Base-by-base conservation (phyloP, 2,329 filamentous ascomycete species). In the Hansfordia pulvinata region DNA sequence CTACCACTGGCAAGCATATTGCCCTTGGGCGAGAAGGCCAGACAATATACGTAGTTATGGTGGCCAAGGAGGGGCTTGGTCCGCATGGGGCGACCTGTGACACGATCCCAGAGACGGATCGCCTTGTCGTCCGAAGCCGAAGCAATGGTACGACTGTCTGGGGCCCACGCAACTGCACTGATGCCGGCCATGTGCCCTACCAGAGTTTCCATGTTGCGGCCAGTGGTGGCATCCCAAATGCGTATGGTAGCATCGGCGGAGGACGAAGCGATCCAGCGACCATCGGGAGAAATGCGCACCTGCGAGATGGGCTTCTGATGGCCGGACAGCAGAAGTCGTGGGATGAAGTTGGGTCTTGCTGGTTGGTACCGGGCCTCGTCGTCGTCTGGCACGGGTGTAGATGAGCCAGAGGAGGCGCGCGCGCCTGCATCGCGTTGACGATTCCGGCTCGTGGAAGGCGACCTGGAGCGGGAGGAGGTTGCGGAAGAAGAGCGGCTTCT, bases 11-110 rank as follows among this genome's bases (percentile, higher is more conserved):
- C 90, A 18, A 98, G 69, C 47, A 96, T 93, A 46, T 98, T 98
- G 14, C 90, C 90, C 51, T 94, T 96, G 2, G 90, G 90, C n/a
- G 83, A 88, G 52, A 96, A 96, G 5, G 86, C 85, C 18, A 98
- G 62, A 26, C 79, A 84, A 54, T 93, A 93, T 17, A 98, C 77
- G 52, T 96, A 96, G 53, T 92, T 96, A 52, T 94, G 85, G 44
- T 98, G 90, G 3, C 90, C 88, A 14, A 80, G 64, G 37, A 96
- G 61, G 5, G 72, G 68, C 3, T 60, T 58, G 39, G 60, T 58
- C 16, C 62, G 60, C 31, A 62, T 64, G 10, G 67, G 65, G 6
- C 64, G 56, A 0, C 67, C 67, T 13, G 71, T 76, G 11, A 73
- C 62, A 6, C 72, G 58, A 44, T 94, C 82, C 90, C 90, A 98